Evolutionary conservation across 2,329 filamentous ascomycete genomes (phyloP).

Genomic region (Chrysoporthe austroafricana): DNA sequence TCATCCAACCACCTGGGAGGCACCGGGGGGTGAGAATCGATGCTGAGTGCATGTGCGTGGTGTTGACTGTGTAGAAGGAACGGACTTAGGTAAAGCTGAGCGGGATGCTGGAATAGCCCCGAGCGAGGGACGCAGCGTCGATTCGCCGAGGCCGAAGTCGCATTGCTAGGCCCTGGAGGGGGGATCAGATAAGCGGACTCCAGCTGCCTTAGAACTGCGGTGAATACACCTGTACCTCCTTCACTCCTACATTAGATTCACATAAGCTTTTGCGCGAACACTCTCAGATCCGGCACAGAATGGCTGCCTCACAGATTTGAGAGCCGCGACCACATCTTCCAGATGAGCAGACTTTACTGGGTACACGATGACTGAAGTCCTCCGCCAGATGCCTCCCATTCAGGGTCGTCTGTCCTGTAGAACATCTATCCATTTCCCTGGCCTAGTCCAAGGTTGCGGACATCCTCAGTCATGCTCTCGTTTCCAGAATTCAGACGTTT

Average conservation of each 20-base stretch:
- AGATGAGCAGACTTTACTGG: background rate
- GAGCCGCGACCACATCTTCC: background rate
- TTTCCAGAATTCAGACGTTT: background rate
- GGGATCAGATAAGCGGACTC: too few species aligned
- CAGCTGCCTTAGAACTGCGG: too few species aligned
- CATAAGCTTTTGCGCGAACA: background rate
- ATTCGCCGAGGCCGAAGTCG: background rate
- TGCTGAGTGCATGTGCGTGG: conserved; percentile 16
- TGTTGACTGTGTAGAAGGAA: background rate
- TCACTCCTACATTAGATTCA: background rate
- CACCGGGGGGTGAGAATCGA: conserved; percentile 4
- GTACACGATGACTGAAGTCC: background rate
- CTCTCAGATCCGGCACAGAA: background rate
- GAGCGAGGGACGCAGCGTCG: background rate
- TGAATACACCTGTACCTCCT: background rate
- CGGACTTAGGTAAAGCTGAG: background rate
- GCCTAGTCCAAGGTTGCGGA: background rate
- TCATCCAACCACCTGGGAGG: conserved; percentile 9
- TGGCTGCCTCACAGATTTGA: background rate
- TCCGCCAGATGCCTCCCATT: background rate
- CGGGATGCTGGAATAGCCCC: conserved; percentile 8
- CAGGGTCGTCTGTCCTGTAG: background rate
- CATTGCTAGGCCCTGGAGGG: background rate
- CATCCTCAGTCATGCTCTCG: background rate
- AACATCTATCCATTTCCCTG: background rate